Conservation (phyloP, 805 yeast genomes). For the Isabelozyma gotoi region DNA sequence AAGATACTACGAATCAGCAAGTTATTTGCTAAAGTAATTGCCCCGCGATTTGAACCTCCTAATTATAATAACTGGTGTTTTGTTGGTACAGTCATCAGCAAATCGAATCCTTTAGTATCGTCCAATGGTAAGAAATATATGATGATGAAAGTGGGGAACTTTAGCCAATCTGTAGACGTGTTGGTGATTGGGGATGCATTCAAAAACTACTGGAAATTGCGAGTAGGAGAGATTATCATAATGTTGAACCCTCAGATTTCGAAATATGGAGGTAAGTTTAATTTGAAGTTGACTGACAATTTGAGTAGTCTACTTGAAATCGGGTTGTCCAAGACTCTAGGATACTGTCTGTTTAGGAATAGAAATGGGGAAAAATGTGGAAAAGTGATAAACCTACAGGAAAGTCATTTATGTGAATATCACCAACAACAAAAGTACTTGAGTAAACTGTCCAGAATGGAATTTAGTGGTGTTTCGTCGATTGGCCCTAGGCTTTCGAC, state of each 20-base stretch:
- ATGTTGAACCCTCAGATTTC: constrained; percentile 71
- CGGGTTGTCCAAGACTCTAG: constrained; percentile 69
- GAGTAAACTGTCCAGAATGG: constrained; percentile 65
- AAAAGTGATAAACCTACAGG: constrained; percentile 56
- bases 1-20: constrained; percentile 59
- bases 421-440: constrained; percentile 63
- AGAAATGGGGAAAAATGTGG: constrained; percentile 55
- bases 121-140: constrained; percentile 49
- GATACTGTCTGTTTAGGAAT: constrained; percentile 57
- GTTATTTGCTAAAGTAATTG: constrained; percentile 60
- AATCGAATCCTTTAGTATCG: constrained; percentile 49
- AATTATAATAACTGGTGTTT: constrained; percentile 74
- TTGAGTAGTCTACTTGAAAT: constrained; percentile 63
- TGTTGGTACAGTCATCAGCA: constrained; percentile 64
- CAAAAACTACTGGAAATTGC: constrained; percentile 68
- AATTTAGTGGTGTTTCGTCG: constrained; percentile 56
- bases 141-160: constrained; percentile 65
- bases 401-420: constrained; percentile 62
- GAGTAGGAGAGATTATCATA: constrained; percentile 72
- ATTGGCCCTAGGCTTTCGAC: constrained; percentile 11
- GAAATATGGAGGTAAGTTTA: constrained; percentile 40
- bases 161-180: constrained; percentile 57
- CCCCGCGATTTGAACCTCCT: constrained; percentile 73
- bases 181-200: constrained; percentile 68
- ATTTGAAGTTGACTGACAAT: constrained; percentile 52